Evolutionary conservation across 2,329 filamentous ascomycete species (phyloP), one percentile per base, ranked within the genome.

Genomic region (Aplosporella prunicola): DNA sequence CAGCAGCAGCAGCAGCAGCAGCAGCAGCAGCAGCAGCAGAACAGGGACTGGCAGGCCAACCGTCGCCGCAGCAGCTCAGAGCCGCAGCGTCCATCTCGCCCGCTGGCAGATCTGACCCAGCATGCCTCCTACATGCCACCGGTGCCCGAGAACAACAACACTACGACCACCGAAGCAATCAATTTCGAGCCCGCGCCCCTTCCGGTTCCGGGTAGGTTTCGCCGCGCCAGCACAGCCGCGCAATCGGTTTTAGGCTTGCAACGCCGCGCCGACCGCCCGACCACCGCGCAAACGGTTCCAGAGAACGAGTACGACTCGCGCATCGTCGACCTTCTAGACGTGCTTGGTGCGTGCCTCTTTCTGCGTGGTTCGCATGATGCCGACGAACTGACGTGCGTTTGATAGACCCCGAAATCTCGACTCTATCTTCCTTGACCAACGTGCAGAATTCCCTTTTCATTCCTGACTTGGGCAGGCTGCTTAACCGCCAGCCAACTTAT

Each of bases 361-460:
- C 20, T 1, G 7, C 20, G 11, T 32, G n/a, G 28, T 28, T 33
- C 20, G 30, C 15, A 47, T 43, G 23, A 48, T n/a, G 36, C 15
- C 20, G 42, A 46, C 58, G 26, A 60, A 42, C n/a, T n/a, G n/a
- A n/a, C n/a, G n/a, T n/a, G n/a, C n/a, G n/a, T n/a, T n/a, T 25
- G 18, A 5, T 45, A 87, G 85, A 93, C 50, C 84, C 85, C 27
- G 83, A 93, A 61, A 78, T 93, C 3, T 77, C 83, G 23, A 85
- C 85, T 0, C 64, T 93, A 3, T 85, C 83, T 0, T 89, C 84
- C 10, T 71, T 93, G 8, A 93, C 83, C 28, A 93, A 93, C 51
- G 79, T 93, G 14, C 85, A 93, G 51, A 93, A 93, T 55, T 91
- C 85, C 0, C 74, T 93, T 8, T 93, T 93, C 58, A 66, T 93